These are phyloP conservation scores for Penicillium sp. DNA, from an alignment of 2,329 filamentous ascomycete genomes.

Conservation along the genomic window DNA sequence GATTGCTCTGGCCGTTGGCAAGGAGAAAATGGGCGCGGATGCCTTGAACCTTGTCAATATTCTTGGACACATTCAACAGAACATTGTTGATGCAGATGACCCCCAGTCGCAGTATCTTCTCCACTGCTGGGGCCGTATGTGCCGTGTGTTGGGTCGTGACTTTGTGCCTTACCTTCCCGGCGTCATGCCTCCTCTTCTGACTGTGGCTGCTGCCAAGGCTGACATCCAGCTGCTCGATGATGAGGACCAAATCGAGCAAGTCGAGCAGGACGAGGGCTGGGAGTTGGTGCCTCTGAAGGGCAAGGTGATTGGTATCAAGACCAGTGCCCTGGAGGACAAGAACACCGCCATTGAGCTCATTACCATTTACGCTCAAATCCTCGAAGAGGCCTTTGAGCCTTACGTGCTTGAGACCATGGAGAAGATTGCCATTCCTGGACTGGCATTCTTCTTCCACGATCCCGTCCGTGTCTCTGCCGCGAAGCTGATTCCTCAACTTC, in stretches of 20 bases:
- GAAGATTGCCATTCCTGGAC: constrained; percentile 85
- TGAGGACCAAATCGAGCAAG: constrained; percentile 85
- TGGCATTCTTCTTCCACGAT: constrained; percentile 99
- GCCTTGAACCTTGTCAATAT: constrained; percentile 82
- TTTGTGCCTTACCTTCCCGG: constrained; percentile 88
- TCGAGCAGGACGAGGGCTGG: constrained; percentile 95
- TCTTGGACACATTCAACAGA: constrained; percentile 77
- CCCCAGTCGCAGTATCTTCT: constrained; percentile 95
- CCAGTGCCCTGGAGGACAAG: constrained; percentile 94
- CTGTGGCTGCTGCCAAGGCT: constrained; percentile 88
- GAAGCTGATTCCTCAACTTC: constrained; percentile 85
- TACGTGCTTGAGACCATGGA: constrained; percentile 93
- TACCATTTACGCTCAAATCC: constrained; percentile 91
- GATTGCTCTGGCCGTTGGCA: constrained; percentile 87
- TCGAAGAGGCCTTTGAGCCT: constrained; percentile 87
- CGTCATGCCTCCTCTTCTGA: constrained; percentile 89
- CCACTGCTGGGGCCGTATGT: constrained; percentile 99
- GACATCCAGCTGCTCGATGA: constrained; percentile 95
- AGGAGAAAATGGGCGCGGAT: constrained; percentile 82
- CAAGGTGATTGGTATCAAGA: constrained; percentile 97
- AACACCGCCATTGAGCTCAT: constrained; percentile 99
- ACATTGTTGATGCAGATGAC: constrained; percentile 84
- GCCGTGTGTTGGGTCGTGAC: constrained; percentile 80
- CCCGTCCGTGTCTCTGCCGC: constrained; percentile 92
- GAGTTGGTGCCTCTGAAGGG: constrained; percentile 94